Percentiles rank a stretch among this genome's conserved stretches.
These are phyloP conservation scores for Hygrocybe coccinea DNA, from an alignment of 768 basidiomycete species.

Conservation along the genomic window DNA sequence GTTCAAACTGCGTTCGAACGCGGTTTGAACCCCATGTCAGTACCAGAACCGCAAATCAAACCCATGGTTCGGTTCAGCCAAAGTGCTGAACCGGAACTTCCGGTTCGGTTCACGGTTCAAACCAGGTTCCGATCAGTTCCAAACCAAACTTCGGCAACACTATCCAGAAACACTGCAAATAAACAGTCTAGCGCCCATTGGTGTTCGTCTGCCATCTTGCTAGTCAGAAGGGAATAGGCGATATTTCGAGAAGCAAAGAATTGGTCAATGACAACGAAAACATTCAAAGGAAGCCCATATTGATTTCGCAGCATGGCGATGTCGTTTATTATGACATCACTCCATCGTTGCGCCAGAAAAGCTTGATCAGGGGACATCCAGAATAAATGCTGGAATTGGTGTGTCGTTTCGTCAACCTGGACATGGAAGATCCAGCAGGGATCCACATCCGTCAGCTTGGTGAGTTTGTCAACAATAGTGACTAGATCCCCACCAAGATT, in stretches of 20 bases:
- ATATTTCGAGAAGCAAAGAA: slow-evolving; percentile 21
- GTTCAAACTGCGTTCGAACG: too few species aligned
- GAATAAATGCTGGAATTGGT: slow-evolving; percentile 20
- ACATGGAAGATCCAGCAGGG: slow-evolving; percentile 23
- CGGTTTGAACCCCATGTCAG: too few species aligned
- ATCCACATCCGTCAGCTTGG: slow-evolving; percentile 10
- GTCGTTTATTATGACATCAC: slow-evolving; percentile 32
- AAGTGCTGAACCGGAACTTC: too few species aligned
- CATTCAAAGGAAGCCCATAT: slow-evolving; percentile 26
- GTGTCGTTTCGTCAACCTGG: slow-evolving; percentile 13
- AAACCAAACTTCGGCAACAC: too few species aligned
- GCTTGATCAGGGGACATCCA: slow-evolving; percentile 32
- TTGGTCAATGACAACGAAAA: slow-evolving; percentile 30
- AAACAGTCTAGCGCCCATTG: neutral
- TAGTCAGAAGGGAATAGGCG: slow-evolving; percentile 8
- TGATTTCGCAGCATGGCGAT: slow-evolving; percentile 26
- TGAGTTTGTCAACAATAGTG: slow-evolving; percentile 21
- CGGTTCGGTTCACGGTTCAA: too few species aligned
- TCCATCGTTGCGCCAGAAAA: too few species aligned
- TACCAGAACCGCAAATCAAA: too few species aligned
- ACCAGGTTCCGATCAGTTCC: too few species aligned
- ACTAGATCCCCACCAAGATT: slow-evolving; percentile 26
- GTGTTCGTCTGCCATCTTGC: neutral
- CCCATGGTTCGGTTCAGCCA: too few species aligned
- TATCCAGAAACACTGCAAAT: neutral